Percentiles rank a stretch among this genome's conserved stretches.
Conservation (phyloP, 805 yeast genomes). For the Millerozyma acaciae region DNA sequence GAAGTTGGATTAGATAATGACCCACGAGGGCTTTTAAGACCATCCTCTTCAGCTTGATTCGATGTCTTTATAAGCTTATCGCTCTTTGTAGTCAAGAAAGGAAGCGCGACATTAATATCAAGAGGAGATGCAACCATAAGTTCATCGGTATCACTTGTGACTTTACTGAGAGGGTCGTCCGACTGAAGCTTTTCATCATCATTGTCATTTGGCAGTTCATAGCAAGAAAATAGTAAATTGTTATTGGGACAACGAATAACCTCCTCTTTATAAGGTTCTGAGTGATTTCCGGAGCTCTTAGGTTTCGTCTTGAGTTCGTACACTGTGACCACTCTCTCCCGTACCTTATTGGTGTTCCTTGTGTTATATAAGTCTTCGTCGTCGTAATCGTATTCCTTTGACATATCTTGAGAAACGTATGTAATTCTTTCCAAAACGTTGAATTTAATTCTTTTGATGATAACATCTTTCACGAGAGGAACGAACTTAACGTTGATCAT, state of each 20-base stretch:
- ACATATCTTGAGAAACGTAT: constrained; percentile 53
- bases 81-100: constrained; percentile 35
- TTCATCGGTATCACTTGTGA: constrained; percentile 8
- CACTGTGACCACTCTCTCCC: constrained; percentile 55
- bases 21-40: neutral
- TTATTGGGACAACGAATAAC: constrained; percentile 55
- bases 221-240: constrained; percentile 57
- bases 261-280: constrained; percentile 55
- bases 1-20: constrained; percentile 16
- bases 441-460: constrained; percentile 59
- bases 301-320: constrained; percentile 60
- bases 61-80: constrained; percentile 29
- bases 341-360: constrained; percentile 13
- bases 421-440: constrained; percentile 65
- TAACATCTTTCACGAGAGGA: constrained; percentile 61
- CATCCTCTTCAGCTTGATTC: constrained; percentile 13
- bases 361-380: constrained; percentile 25
- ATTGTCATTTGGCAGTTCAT: constrained; percentile 27
- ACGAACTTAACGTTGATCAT: constrained; percentile 62
- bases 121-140: constrained; percentile 40
- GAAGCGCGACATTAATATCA: constrained; percentile 41
- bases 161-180: constrained; percentile 6
- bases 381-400: constrained; percentile 39
- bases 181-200: constrained; percentile 8
- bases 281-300: constrained; percentile 27